Evolutionary conservation across 208 protist genomes (phyloP).

Genomic region (Crithidia mellificae): DNA sequence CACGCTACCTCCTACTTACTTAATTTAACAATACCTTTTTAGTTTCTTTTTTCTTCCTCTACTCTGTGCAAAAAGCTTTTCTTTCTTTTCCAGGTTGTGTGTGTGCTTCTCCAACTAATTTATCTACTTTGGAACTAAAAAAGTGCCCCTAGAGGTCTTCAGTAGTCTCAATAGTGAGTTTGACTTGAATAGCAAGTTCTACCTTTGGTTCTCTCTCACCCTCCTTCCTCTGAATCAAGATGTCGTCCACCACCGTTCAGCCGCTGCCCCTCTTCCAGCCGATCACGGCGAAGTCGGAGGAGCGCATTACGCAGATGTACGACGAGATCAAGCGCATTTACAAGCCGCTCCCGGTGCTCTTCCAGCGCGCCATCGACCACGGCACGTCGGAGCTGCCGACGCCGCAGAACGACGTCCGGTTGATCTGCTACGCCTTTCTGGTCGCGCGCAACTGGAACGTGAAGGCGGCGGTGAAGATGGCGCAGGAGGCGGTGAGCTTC

Average conservation of each 20-base stretch:
- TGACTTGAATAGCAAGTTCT: too few relatives aligned
- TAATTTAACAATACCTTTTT: not conserved
- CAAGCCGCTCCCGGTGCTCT: slow-evolving; percentile 27
- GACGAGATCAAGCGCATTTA: slow-evolving; percentile 27
- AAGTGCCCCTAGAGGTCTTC: too few relatives aligned
- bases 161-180: too few relatives aligned
- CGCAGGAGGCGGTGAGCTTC: slow-evolving; percentile 34
- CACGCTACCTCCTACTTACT: not conserved
- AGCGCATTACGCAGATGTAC: slow-evolving; percentile 58
- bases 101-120: not conserved
- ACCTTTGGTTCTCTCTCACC: not conserved
- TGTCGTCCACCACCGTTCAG: slow-evolving; percentile 17
- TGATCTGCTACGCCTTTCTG: slow-evolving; percentile 64
- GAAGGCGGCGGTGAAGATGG: slow-evolving; percentile 62
- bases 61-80: not conserved
- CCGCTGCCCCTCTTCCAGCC: slow-evolving; percentile 34
- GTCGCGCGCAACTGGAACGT: slow-evolving; percentile 62
- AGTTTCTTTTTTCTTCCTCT: not conserved
- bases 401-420: slow-evolving; percentile 41
- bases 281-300: slow-evolving; percentile 52
- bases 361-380: slow-evolving; percentile 22
- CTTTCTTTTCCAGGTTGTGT: not conserved
- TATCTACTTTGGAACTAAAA: too few relatives aligned
- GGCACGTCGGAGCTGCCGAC: slow-evolving; percentile 34
- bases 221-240: not conserved